These are phyloP conservation scores for Sclerotinia minor DNA, from an alignment of 2,329 filamentous ascomycete species.

Conservation along the genomic window DNA sequence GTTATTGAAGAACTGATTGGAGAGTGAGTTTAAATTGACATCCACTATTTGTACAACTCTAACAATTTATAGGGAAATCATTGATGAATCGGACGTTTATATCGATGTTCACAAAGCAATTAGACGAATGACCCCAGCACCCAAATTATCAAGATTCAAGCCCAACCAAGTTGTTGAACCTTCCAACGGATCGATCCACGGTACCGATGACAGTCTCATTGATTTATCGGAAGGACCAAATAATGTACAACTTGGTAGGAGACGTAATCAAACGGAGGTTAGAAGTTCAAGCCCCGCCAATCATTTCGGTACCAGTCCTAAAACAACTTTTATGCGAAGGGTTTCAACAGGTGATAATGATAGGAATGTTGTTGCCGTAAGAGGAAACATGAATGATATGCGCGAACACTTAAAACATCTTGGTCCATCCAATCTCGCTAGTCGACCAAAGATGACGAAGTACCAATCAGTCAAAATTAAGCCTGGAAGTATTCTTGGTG, in stretches of 20 bases:
- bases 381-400: constrained; percentile 63
- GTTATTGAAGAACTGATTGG: constrained; percentile 98
- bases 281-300: constrained; percentile 28
- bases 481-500: constrained; percentile 41
- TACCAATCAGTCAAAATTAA: constrained; percentile 69
- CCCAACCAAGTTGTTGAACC: constrained; percentile 54
- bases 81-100: constrained; percentile 98
- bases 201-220: constrained; percentile 43
- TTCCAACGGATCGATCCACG: constrained; percentile 42
- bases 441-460: constrained; percentile 61
- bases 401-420: constrained; percentile 64
- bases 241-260: constrained; percentile 29
- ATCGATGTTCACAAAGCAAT: constrained; percentile 99
- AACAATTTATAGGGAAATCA: constrained; percentile 73
- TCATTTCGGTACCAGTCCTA: constrained; percentile 39
- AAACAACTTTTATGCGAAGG: constrained; percentile 59
- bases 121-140: constrained; percentile 60
- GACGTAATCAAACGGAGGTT: constrained; percentile 26
- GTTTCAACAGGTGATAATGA: constrained; percentile 54
- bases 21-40: constrained; percentile 64
- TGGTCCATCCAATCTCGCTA: constrained; percentile 66
- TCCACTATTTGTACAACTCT: constrained; percentile 32
- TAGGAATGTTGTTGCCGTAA: constrained; percentile 56
- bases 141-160: constrained; percentile 65
- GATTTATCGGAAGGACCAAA: constrained; percentile 47